phyloP scores from a whole-genome alignment of 2,329 filamentous ascomycete genomes.

The Talaromyces rugulosus region DNA sequence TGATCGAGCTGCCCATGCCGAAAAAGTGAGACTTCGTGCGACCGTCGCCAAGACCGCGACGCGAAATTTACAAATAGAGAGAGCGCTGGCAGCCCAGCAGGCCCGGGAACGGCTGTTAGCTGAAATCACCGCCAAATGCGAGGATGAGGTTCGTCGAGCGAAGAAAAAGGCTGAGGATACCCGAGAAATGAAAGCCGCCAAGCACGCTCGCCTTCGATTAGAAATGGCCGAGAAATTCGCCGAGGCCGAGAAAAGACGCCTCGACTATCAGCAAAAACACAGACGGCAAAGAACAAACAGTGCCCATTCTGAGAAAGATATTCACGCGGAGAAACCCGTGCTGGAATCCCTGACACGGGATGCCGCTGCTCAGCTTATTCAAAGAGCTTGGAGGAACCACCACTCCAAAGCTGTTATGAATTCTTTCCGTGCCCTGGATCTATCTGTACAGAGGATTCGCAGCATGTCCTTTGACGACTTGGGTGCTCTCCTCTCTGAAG shows the following conservation, averaged over 20 bases:
- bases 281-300: slow-evolving; percentile 51
- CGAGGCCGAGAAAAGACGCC: slow-evolving; percentile 57
- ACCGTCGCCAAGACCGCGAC: slow-evolving; percentile 58
- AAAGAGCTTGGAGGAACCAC: slow-evolving; percentile 54
- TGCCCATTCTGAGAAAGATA: slow-evolving; percentile 42
- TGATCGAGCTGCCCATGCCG: slow-evolving; percentile 61
- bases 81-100: slow-evolving; percentile 59
- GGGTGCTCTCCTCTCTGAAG: slow-evolving; percentile 51
- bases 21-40: slow-evolving; percentile 61
- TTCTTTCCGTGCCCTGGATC: slow-evolving; percentile 47
- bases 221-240: slow-evolving; percentile 64
- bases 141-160: slow-evolving; percentile 61
- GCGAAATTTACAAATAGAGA: slow-evolving; percentile 53
- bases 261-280: slow-evolving; percentile 43
- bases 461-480: slow-evolving; percentile 57
- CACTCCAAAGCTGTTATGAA: slow-evolving; percentile 46
- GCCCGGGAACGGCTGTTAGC: slow-evolving; percentile 61
- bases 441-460: slow-evolving; percentile 51
- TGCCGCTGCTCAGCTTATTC: slow-evolving; percentile 54
- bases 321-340: slow-evolving; percentile 32
- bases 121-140: slow-evolving; percentile 61
- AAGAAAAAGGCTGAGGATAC: slow-evolving; percentile 65
- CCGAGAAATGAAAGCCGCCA: slow-evolving; percentile 59
- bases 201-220: slow-evolving; percentile 54
- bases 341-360: slow-evolving; percentile 44